These are phyloP conservation scores for Talaromyces sp. DNA, from an alignment of 2,329 filamentous ascomycete genomes.

Conservation along the genomic window DNA sequence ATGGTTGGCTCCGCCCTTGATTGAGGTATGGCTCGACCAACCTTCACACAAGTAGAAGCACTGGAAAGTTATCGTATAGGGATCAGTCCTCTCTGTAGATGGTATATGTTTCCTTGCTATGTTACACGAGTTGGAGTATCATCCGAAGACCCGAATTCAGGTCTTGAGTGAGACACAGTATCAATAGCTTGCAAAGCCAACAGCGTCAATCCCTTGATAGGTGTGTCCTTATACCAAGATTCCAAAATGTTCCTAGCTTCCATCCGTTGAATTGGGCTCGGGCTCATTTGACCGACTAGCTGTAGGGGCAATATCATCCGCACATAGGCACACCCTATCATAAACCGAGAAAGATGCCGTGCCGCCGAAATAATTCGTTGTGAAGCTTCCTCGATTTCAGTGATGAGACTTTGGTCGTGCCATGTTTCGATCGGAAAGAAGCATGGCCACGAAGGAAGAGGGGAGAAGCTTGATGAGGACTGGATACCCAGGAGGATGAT, in stretches of 20 bases:
- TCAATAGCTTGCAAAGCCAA: slow-evolving; percentile 9
- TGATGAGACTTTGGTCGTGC: neutral
- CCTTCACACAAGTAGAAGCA: neutral
- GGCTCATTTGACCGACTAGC: slow-evolving; percentile 13
- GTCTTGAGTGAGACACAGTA: neutral
- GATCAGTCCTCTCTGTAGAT: too few relatives aligned
- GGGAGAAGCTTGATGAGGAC: neutral
- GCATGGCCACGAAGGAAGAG: neutral
- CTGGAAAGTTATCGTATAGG: neutral
- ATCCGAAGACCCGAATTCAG: neutral
- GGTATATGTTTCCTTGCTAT: neutral
- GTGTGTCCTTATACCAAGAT: slow-evolving; percentile 11
- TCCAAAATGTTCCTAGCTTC: slow-evolving; percentile 7
- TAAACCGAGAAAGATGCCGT: slow-evolving; percentile 4
- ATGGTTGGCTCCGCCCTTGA: too few relatives aligned
- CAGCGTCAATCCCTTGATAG: slow-evolving; percentile 6
- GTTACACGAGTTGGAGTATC: neutral
- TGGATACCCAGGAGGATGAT: slow-evolving; percentile 3
- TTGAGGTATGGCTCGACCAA: neutral
- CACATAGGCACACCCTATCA: slow-evolving; percentile 15
- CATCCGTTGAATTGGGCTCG: neutral
- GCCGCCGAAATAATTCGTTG: slow-evolving; percentile 9
- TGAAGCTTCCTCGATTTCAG: slow-evolving; percentile 1
- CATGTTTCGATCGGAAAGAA: neutral
- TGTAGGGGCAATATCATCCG: slow-evolving; percentile 15